These are phyloP conservation scores for Babesia gibsoni DNA, from an alignment of 169 alveolate genomes.

Conservation along the genomic window DNA sequence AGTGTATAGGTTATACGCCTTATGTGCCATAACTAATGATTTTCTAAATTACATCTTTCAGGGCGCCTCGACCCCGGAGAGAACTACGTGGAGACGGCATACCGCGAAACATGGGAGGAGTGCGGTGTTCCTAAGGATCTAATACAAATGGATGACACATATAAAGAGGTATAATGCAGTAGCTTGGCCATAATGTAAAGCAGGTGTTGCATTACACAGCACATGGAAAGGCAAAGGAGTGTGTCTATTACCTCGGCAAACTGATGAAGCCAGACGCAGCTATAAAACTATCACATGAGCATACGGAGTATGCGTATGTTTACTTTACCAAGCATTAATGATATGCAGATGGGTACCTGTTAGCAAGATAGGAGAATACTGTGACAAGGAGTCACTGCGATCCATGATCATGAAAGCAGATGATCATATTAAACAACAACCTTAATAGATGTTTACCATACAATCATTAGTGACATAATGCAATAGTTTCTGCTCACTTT, in stretches of 20 bases:
- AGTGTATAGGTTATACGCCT: background rate
- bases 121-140: slow-evolving; percentile 60
- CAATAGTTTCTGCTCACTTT: background rate
- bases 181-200: background rate
- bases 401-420: slow-evolving; percentile 34
- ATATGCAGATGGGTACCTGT: slow-evolving; percentile 49
- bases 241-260: slow-evolving; percentile 67
- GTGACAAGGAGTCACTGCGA: slow-evolving; percentile 57
- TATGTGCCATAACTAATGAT: background rate
- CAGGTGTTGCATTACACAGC: slow-evolving; percentile 65
- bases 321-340: background rate
- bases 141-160: slow-evolving; percentile 54
- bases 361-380: slow-evolving; percentile 21
- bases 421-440: slow-evolving; percentile 4
- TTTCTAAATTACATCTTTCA: background rate
- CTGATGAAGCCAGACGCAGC: slow-evolving; percentile 47
- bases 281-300: slow-evolving; percentile 71
- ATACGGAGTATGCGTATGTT: slow-evolving; percentile 69
- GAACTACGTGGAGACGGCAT: slow-evolving; percentile 66
- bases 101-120: slow-evolving; percentile 74
- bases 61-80: slow-evolving; percentile 70
- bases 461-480: background rate
- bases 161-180: slow-evolving; percentile 32
- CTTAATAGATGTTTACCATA: background rate
- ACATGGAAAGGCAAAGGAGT: slow-evolving; percentile 65